Evolutionary conservation across 2,329 filamentous ascomycete genomes (phyloP).

Genomic region (Xylaria multiplex): DNA sequence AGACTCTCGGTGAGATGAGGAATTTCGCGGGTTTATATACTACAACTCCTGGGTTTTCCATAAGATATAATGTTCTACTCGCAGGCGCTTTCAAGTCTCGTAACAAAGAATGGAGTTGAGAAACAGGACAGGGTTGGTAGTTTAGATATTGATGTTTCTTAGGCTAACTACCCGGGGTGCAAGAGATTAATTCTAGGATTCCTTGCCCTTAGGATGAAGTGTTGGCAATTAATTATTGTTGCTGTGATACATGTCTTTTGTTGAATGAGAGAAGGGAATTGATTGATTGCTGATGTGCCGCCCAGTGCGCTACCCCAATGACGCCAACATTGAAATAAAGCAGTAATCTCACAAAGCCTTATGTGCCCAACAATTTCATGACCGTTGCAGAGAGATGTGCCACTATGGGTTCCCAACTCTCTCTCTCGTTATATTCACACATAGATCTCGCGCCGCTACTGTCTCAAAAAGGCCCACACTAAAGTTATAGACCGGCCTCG

Average conservation of each 20-base stretch:
- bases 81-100: background rate
- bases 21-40: constrained; percentile 12
- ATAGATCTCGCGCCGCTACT: too few relatives aligned
- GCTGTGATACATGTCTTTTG: background rate
- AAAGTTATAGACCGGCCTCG: background rate
- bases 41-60: background rate
- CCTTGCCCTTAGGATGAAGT: background rate
- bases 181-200: background rate
- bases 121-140: background rate
- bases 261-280: too few relatives aligned
- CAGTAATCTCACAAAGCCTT: background rate
- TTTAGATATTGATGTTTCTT: background rate
- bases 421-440: background rate
- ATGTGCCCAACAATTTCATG: background rate
- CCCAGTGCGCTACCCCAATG: background rate
- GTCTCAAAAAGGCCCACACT: too few relatives aligned
- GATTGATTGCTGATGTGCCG: background rate
- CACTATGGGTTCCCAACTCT: background rate
- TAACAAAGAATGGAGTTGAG: background rate
- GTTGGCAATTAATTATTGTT: too few relatives aligned
- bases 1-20: background rate
- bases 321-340: background rate
- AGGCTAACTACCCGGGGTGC: too few relatives aligned
- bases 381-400: background rate
- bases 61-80: background rate